These are phyloP conservation scores for Hyaloperonospora brassicae DNA, from an alignment of 352 stramenopile species.

Conservation along the genomic window DNA sequence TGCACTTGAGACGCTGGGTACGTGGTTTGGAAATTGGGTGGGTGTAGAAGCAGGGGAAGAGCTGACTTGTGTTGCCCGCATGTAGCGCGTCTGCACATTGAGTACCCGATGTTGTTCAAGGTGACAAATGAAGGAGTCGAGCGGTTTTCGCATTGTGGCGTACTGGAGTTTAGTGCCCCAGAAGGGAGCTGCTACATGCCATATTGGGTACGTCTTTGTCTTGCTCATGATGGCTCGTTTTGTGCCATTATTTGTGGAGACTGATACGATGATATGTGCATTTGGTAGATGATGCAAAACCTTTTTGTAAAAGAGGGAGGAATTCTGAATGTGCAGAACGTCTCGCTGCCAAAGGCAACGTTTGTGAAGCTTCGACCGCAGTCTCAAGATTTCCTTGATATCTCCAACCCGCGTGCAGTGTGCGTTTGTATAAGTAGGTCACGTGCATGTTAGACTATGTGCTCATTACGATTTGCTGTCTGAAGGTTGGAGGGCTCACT, in stretches of 20 bases:
- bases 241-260: background rate
- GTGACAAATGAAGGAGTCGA: slow-evolving; percentile 84
- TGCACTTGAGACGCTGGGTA: slow-evolving; percentile 94
- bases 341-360: slow-evolving; percentile 92
- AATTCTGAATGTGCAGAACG: slow-evolving; percentile 95
- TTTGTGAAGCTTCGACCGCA: slow-evolving; percentile 99
- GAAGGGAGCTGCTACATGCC: slow-evolving; percentile 98
- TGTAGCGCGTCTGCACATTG: slow-evolving; percentile 87
- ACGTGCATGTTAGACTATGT: background rate
- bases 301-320: slow-evolving; percentile 90
- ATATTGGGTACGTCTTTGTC: slow-evolving; percentile 87
- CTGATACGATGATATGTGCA: background rate
- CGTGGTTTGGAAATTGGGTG: slow-evolving; percentile 3
- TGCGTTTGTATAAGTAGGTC: slow-evolving; percentile 48
- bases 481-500: slow-evolving; percentile 68
- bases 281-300: slow-evolving; percentile 96
- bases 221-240: background rate
- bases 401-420: slow-evolving; percentile 96
- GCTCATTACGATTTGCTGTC: slow-evolving; percentile 2
- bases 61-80: slow-evolving; percentile 9
- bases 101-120: slow-evolving; percentile 99
- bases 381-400: slow-evolving; percentile 97
- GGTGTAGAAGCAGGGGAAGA: background rate
- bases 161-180: slow-evolving; percentile 97
- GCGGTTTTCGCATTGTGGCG: slow-evolving; percentile 93